Conservation (phyloP, 116 monocot species). For the Zostera marina region DNA sequence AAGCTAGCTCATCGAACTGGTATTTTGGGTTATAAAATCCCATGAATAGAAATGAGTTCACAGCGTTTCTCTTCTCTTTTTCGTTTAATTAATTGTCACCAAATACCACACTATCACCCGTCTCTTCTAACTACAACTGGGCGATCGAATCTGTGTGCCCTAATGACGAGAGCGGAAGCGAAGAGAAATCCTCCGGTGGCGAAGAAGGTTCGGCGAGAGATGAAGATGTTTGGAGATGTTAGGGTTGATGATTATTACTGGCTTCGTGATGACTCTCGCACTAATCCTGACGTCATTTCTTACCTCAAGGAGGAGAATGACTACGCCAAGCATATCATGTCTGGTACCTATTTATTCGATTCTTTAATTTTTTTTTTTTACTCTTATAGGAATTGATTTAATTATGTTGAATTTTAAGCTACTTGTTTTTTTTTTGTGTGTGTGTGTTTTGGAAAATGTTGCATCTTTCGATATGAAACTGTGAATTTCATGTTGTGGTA, state of each 20-base stretch:
- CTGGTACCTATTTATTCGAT: constrained; percentile 24
- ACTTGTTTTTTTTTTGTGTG: too few species aligned
- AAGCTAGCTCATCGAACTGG: too few species aligned
- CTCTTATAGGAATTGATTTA: too few species aligned
- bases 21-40: too few species aligned
- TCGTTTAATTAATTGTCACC: not conserved
- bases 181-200: constrained; percentile 46
- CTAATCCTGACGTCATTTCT: constrained; percentile 46
- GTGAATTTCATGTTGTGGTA: not conserved
- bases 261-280: constrained; percentile 89
- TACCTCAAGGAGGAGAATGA: constrained; percentile 73
- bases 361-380: too few species aligned
- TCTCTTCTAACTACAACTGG: not conserved
- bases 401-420: too few species aligned
- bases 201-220: constrained; percentile 74
- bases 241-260: constrained; percentile 91
- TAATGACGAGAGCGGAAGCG: constrained; percentile 4
- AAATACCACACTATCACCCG: not conserved
- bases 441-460: too few species aligned
- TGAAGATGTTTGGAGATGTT: constrained; percentile 87
- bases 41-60: too few species aligned
- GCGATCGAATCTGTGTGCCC: not conserved
- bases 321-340: constrained; percentile 54
- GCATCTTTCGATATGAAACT: too few species aligned
- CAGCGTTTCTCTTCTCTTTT: too few species aligned